phyloP scores from a whole-genome alignment of 1,284 basidiomycete species.

The Inonotus hispidus region DNA sequence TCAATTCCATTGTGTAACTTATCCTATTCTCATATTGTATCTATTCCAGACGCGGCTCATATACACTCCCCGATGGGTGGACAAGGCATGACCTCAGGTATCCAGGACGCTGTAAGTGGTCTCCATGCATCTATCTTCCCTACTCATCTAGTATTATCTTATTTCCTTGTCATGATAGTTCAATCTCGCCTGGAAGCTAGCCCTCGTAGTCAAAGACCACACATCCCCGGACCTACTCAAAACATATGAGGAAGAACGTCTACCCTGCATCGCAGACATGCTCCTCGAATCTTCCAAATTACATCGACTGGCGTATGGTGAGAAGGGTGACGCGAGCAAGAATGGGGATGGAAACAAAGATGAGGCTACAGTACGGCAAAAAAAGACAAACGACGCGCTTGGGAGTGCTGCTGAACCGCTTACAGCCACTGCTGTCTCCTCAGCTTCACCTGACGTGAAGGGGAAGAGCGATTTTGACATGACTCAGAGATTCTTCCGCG shows the following conservation, averaged over 20 bases:
- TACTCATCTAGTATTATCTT: neutral
- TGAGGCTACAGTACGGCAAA: neutral
- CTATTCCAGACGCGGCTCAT: constrained; percentile 37
- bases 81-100: constrained; percentile 37
- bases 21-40: constrained; percentile 12
- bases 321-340: neutral
- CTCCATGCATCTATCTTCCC: neutral
- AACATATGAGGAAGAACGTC: constrained; percentile 33
- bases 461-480: neutral
- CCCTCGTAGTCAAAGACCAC: constrained; percentile 31
- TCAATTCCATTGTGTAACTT: constrained; percentile 28
- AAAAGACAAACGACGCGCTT: neutral
- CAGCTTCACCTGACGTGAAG: neutral
- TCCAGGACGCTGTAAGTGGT: constrained; percentile 36
- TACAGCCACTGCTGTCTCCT: too few relatives aligned
- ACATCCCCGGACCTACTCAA: constrained; percentile 30
- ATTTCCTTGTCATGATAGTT: constrained; percentile 22
- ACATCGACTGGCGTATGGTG: neutral
- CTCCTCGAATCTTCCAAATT: constrained; percentile 17
- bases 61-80: constrained; percentile 42
- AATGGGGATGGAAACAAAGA: neutral
- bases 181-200: constrained; percentile 40
- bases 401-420: neutral
- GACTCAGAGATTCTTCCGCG: constrained; percentile 6
- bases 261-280: constrained; percentile 37